Evolutionary conservation across 345 rosid species (phyloP), one percentile per base, ranked within the genome.

Genomic region (Sisymbrium irio): DNA sequence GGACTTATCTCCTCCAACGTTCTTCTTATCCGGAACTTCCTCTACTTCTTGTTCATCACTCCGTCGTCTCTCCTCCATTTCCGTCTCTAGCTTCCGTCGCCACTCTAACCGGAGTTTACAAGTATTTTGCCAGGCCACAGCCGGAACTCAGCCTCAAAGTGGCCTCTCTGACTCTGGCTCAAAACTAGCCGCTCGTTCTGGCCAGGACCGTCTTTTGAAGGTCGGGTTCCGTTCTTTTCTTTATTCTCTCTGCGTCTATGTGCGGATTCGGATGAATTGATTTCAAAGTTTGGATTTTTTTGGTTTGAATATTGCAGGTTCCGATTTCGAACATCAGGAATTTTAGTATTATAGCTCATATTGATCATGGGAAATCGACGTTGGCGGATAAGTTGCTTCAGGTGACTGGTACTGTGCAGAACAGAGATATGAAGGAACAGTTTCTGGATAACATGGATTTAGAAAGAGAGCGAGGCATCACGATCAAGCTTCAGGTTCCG

Each of bases 371-470:
- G 20, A 95, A 95, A 62, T 95, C 97, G 0, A 92, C 99, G 17
- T 80, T 95, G 77, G 99, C 97, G 0, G 99, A 95, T 82, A 95
- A 95, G 79, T 76, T 95, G 83, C 97, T 95, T 72, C 96, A 95
- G 65, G 76, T 83, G 58, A 95, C 99, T 41, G 99, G 99, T 44
- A 95, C 99, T 33, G 97, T 95, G 3, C 90, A 91, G 82, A 85
- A 79, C 56, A 85, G 99, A 47, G 99, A 95, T 19, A 89, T 95
- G 99, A 89, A 95, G 86, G 97, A 88, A 1, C 99, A 95, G 86
- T 95, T 91, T 75, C 93, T 95, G 42, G 99, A 95, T 82, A 95
- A 86, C 65, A 95, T 95, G 97, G 99, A 95, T 76, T 90, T 95
- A 83, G 99, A 92, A 85, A 85, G 99, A 71, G 97, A 95, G 77